Percentiles rank a stretch among this genome's conserved stretches.
Conservation (phyloP, 352 stramenopile genomes). For the Hyaloperonospora brassicae region DNA sequence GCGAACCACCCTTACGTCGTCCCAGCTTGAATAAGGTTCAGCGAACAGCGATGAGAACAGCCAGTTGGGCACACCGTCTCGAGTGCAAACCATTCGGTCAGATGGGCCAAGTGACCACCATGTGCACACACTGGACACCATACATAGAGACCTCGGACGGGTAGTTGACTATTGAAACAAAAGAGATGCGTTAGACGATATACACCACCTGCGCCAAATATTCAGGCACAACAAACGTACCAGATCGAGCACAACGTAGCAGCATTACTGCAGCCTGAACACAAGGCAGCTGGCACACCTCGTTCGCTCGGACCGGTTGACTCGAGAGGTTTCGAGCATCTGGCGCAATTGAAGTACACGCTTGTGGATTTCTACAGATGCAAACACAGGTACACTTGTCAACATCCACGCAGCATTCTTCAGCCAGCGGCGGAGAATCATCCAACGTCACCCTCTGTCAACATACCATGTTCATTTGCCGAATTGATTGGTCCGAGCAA, state of each 20-base stretch:
- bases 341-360: conserved; percentile 78
- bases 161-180: conserved; percentile 51
- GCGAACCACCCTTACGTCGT: conserved; percentile 2
- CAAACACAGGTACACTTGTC: background rate
- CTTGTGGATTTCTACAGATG: conserved; percentile 73
- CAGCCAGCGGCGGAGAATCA: no score
- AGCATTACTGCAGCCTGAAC: conserved; percentile 63
- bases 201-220: background rate
- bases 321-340: conserved; percentile 68
- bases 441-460: no score
- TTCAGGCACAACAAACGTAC: conserved; percentile 25
- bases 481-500: conserved; percentile 77
- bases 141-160: conserved; percentile 83
- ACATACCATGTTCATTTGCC: conserved; percentile 87
- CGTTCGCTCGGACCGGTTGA: conserved; percentile 27
- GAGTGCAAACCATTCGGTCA: conserved; percentile 71
- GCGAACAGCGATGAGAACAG: conserved; percentile 59
- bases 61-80: conserved; percentile 68
- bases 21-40: conserved; percentile 28
- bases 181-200: conserved; percentile 4
- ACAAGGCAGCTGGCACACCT: conserved; percentile 34
- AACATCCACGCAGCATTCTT: background rate
- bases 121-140: conserved; percentile 90
- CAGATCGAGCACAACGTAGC: conserved; percentile 82
- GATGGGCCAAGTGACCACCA: conserved; percentile 78